phyloP scores from a whole-genome alignment of 352 stramenopile species.

The Thraustochytrium striatum region DNA sequence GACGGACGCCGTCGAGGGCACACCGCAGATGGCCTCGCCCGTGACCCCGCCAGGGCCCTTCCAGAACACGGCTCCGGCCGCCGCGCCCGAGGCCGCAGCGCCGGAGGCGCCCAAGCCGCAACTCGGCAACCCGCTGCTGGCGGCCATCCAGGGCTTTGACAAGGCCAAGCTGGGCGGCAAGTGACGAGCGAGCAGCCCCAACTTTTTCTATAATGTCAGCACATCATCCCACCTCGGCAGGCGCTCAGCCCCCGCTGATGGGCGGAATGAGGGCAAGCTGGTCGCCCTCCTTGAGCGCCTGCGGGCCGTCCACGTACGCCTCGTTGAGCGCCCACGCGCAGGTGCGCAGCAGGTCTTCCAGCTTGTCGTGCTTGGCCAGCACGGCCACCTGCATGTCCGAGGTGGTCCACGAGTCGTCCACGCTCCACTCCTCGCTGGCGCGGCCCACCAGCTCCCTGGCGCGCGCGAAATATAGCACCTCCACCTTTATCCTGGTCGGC shows the following conservation, averaged over 20 bases:
- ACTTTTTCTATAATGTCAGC: background rate
- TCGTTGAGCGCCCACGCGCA: constrained; percentile 42
- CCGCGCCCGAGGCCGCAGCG: no score
- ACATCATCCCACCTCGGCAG: background rate
- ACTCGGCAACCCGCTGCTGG: background rate
- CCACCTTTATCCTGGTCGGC: no score
- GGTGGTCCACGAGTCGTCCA: background rate
- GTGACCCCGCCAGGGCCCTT: no score
- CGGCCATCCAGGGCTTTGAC: background rate
- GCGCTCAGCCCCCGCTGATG: constrained; percentile 28
- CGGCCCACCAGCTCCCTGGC: constrained; percentile 6
- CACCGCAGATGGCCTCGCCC: no score
- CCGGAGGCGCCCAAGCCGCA: no score
- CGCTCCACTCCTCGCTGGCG: background rate
- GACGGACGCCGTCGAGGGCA: no score
- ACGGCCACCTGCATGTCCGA: background rate
- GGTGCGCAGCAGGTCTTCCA: background rate
- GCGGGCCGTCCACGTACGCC: constrained; percentile 11
- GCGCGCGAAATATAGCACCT: constrained; percentile 43
- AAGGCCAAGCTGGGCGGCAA: background rate
- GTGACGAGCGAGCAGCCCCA: no score
- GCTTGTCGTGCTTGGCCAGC: background rate
- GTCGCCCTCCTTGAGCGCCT: background rate
- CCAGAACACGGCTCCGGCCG: no score
- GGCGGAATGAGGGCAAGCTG: constrained; percentile 26